These are phyloP conservation scores for Cerrena zonata DNA, from an alignment of 1,284 basidiomycete genomes.

Conservation along the genomic window DNA sequence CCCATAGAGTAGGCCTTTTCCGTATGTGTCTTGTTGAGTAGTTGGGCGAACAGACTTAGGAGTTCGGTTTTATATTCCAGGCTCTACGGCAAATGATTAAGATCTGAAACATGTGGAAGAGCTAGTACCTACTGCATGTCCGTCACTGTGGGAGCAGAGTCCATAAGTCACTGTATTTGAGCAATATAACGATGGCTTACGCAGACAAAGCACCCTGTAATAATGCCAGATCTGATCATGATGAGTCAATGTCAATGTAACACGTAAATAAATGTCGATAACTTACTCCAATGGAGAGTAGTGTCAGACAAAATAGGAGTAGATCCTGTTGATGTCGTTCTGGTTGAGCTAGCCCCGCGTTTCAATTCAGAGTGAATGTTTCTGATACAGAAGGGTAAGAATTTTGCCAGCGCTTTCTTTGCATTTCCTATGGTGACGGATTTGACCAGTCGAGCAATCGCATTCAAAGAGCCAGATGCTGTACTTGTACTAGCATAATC, in stretches of 20 bases:
- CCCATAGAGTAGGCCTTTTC: conserved; percentile 83
- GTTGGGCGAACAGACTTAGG: conserved; percentile 58
- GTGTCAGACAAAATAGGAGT: conserved; percentile 77
- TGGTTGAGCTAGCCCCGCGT: conserved; percentile 77
- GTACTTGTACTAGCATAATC: conserved; percentile 74
- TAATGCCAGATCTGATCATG: conserved; percentile 58
- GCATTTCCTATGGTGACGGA: conserved; percentile 82
- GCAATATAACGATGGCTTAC: conserved; percentile 41
- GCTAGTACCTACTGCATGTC: conserved; percentile 44
- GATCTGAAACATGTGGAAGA: neutral
- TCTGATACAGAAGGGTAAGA: conserved; percentile 68
- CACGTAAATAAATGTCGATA: conserved; percentile 5
- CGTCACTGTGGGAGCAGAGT: conserved; percentile 41
- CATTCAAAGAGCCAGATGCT: conserved; percentile 79
- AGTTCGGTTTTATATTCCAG: conserved; percentile 62
- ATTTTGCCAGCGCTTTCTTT: conserved; percentile 68
- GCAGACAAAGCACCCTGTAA: conserved; percentile 65
- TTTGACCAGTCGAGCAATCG: conserved; percentile 81
- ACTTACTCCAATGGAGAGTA: conserved; percentile 82
- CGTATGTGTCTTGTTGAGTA: conserved; percentile 70
- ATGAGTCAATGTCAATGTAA: conserved; percentile 4
- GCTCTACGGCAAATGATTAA: conserved; percentile 14
- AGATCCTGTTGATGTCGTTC: conserved; percentile 73
- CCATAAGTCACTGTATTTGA: conserved; percentile 5
- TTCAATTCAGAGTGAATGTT: conserved; percentile 78